phyloP scores from a whole-genome alignment of 306 rosid genomes.

The Abrus precatorius region DNA sequence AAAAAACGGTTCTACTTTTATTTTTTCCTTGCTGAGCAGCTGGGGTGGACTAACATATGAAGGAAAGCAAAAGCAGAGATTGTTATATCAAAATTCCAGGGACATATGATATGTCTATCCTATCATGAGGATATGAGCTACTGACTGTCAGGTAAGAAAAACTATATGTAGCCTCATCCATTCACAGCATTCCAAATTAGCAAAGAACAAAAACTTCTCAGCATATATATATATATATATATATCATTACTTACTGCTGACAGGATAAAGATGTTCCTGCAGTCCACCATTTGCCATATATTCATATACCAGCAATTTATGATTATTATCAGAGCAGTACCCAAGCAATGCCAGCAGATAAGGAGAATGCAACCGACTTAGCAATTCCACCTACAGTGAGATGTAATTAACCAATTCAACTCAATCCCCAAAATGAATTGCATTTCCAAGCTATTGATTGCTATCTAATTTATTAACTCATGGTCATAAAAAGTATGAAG shows the following conservation, averaged over 20 bases:
- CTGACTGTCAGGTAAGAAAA: background rate
- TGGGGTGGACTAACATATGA: background rate
- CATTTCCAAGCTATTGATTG: background rate
- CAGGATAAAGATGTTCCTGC: slow-evolving; percentile 93
- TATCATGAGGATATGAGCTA: slow-evolving; percentile 8
- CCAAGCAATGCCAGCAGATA: slow-evolving; percentile 90
- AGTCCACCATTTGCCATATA: slow-evolving; percentile 92
- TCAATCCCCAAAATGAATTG: slow-evolving; percentile 24
- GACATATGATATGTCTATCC: background rate
- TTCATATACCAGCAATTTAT: slow-evolving; percentile 87
- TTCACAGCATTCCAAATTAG: slow-evolving; percentile 18
- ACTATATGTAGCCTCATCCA: slow-evolving; percentile 5
- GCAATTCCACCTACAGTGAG: slow-evolving; percentile 80
- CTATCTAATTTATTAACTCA: background rate
- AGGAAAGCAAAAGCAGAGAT: slow-evolving; percentile 11
- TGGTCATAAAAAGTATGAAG: background rate
- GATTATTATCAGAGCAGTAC: slow-evolving; percentile 82
- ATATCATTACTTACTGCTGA: slow-evolving; percentile 63
- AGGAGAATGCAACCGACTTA: slow-evolving; percentile 80
- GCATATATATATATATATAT: slow-evolving; percentile 1
- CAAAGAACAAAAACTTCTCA: slow-evolving; percentile 17
- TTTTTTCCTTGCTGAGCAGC: background rate
- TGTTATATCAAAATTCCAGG: slow-evolving; percentile 26
- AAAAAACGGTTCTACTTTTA: background rate
- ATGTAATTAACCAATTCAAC: slow-evolving; percentile 43